Base-by-base conservation (phyloP, 305 asterid genomes). In the Solanum hybrid region DNA sequence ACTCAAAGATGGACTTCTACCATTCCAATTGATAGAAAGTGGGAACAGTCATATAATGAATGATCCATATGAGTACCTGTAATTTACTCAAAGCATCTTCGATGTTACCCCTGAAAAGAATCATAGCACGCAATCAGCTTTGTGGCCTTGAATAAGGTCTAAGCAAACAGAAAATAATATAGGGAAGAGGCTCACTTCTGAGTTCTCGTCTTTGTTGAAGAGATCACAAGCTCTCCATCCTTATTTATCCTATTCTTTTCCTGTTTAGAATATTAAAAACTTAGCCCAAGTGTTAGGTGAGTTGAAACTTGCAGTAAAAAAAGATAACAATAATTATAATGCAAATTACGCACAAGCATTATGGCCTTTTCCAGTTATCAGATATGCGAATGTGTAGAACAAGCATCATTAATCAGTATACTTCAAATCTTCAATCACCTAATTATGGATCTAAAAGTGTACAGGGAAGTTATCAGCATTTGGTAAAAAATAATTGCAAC, bases 201-300 rank as follows among this genome's bases (percentile, higher is more conserved):
- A 79, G 99, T 95, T 92, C 99, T 94, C 57, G 98, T 97, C 93
- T 93, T 97, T 18, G 98, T 95, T 81, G 99, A 97, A 86, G 99
- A 94, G 88, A 96, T 96, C 92, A 97, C 98, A 74, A 97, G 94
- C 91, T 96, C 99, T 90, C 99, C 99, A 89, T 97, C 99, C 92
- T 92, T 96, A 90, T 97, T 97, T 91, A 97, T 97, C 89, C 98
- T 93, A 90, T 96, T 97, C 93, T 95, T 96, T 90, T 96, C 99
- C 99, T 97, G 96, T 88, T 77, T 51, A 90, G 82, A 84, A 51
- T 51, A 84, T 31, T 20, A 51, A 31, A 31, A 51, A 20, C 28
- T 51, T 51, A 84, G 22, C 42, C 1, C 5, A 18, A 84, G 46
- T 31, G 75, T 84, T 6, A 51, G 20, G 22, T 51, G 12, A 20